phyloP scores from a whole-genome alignment of 352 stramenopile species.

The Phytophthora parvispora region DNA sequence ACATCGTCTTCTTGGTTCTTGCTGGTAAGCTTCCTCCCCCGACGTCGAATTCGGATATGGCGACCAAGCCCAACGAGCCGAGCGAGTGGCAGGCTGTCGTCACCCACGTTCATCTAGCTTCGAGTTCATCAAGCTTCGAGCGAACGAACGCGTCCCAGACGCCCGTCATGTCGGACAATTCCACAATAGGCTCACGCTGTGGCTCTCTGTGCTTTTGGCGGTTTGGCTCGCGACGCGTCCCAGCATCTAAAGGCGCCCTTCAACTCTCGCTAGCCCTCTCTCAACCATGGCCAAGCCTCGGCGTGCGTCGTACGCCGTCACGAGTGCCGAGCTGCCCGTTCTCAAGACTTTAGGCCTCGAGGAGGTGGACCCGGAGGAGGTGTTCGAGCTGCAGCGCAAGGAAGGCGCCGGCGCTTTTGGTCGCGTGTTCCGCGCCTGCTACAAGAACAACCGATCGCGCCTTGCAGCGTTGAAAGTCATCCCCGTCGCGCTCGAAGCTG shows the following conservation, averaged over 20 bases:
- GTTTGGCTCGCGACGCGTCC: constrained; percentile 34
- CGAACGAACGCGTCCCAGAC: constrained; percentile 23
- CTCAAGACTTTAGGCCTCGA: constrained; percentile 71
- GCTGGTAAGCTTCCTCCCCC: neutral
- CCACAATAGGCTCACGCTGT: constrained; percentile 8
- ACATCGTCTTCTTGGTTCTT: constrained; percentile 12
- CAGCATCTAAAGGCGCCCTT: neutral
- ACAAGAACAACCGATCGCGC: constrained; percentile 44
- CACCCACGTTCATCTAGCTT: neutral
- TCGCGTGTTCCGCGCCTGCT: constrained; percentile 73
- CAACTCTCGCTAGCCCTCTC: constrained; percentile 67
- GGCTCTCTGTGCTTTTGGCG: constrained; percentile 6
- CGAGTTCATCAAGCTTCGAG: constrained; percentile 7
- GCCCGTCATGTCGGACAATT: neutral
- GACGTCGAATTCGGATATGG: constrained; percentile 71
- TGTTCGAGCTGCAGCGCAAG: constrained; percentile 82
- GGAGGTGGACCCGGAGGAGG: constrained; percentile 65
- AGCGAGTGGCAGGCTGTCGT: neutral
- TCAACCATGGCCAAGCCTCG: constrained; percentile 66
- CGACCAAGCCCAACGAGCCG: neutral
- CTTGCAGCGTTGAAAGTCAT: constrained; percentile 84
- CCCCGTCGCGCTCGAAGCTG: constrained; percentile 67
- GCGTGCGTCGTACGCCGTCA: constrained; percentile 38
- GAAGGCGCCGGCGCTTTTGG: constrained; percentile 78
- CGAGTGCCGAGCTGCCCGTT: constrained; percentile 36